A percentile compares a stretch with the other conserved stretches of the same genome.
Evolutionary conservation across 2,329 filamentous ascomycete genomes (phyloP).

Genomic region (Plenodomus tracheiphilus): DNA sequence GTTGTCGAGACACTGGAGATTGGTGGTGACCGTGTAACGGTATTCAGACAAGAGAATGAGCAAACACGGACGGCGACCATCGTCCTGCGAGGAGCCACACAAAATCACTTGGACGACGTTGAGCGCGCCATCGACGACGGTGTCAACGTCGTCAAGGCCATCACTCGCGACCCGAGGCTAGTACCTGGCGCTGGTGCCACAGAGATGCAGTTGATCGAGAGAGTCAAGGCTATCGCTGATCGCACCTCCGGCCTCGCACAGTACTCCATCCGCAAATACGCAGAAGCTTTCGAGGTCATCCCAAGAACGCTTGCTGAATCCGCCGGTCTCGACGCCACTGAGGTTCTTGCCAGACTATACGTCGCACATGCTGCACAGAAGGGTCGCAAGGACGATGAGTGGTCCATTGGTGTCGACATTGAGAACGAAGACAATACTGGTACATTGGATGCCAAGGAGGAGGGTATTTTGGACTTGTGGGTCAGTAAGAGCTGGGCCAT

Average conservation of each 20-base stretch:
- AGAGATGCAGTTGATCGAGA: conserved; percentile 90
- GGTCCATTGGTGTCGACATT: conserved; percentile 91
- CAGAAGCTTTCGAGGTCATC: conserved; percentile 96
- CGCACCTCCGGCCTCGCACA: conserved; percentile 91
- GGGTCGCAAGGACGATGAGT: conserved; percentile 67
- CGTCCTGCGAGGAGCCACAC: conserved; percentile 90
- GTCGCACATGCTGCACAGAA: conserved; percentile 75
- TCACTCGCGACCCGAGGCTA: conserved; percentile 87
- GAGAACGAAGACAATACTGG: conserved; percentile 84
- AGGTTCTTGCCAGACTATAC: conserved; percentile 89
- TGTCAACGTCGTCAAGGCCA: conserved; percentile 97
- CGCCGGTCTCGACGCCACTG: conserved; percentile 94
- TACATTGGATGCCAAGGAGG: conserved; percentile 80
- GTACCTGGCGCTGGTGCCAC: conserved; percentile 94
- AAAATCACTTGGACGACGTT: conserved; percentile 96
- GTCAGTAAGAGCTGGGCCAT: conserved; percentile 96
- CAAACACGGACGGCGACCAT: conserved; percentile 90
- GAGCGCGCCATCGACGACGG: conserved; percentile 97
- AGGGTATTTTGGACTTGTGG: conserved; percentile 90
- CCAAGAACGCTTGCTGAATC: conserved; percentile 93
- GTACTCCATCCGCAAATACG: conserved; percentile 97
- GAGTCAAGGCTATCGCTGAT: conserved; percentile 86
- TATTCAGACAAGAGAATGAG: conserved; percentile 96
- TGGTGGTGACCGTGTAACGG: conserved; percentile 94
- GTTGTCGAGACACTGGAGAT: conserved; percentile 97